Percentiles rank a stretch among this genome's conserved stretches.
phyloP scores from a whole-genome alignment of 1,139 yeast species.

The Zygoascus meyerae region DNA sequence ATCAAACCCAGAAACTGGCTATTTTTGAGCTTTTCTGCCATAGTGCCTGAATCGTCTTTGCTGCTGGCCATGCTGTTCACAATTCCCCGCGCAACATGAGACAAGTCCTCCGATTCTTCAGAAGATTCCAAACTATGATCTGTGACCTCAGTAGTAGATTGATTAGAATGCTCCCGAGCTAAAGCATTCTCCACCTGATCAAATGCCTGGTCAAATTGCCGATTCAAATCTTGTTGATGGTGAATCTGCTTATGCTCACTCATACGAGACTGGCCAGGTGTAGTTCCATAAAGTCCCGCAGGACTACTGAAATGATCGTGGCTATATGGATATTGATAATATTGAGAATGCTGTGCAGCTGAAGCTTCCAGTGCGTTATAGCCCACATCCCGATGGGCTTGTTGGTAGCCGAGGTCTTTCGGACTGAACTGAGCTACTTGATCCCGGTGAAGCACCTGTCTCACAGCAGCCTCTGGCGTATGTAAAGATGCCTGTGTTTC shows the following conservation, averaged over 20 bases:
- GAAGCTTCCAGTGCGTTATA: too few relatives aligned
- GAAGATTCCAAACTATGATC: background rate
- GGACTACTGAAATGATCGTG: too few relatives aligned
- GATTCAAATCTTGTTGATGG: constrained; percentile 17
- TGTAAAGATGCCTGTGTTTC: background rate
- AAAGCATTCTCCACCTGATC: constrained; percentile 23
- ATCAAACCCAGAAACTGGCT: constrained; percentile 38
- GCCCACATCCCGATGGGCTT: too few relatives aligned
- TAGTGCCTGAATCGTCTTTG: constrained; percentile 9
- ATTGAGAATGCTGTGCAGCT: too few relatives aligned
- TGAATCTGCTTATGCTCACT: constrained; percentile 27
- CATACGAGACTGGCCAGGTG: constrained; percentile 16
- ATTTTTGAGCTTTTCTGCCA: constrained; percentile 30
- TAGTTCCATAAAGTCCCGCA: background rate
- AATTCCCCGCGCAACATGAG: constrained; percentile 30
- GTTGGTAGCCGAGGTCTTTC: too few relatives aligned
- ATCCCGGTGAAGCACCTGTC: background rate
- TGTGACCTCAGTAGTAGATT: background rate
- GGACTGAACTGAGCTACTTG: background rate
- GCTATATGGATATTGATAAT: too few relatives aligned
- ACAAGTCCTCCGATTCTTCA: constrained; percentile 23
- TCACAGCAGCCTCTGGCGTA: background rate
- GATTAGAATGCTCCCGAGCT: background rate
- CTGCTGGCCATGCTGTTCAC: constrained; percentile 23
- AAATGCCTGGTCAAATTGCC: constrained; percentile 28